These are phyloP conservation scores for Pleurotus ostreatus DNA, from an alignment of 768 basidiomycete genomes.

Conservation along the genomic window DNA sequence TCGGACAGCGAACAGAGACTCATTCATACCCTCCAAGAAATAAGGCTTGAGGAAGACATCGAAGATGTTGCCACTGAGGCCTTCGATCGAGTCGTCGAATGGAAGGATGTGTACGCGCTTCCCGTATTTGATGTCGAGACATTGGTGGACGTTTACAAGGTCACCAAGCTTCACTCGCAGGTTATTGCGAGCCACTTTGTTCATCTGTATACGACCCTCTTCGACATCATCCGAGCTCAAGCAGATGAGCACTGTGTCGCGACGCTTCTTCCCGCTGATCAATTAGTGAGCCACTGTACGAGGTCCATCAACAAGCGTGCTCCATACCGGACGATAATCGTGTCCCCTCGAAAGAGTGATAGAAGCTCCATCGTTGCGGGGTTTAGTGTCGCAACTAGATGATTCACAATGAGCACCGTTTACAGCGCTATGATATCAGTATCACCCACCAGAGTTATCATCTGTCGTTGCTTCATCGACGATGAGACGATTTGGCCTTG, in stretches of 20 bases:
- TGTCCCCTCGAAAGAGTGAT: conserved; percentile 94
- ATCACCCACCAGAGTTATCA: conserved; percentile 84
- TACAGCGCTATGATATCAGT: background rate
- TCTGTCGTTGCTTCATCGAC: conserved; percentile 93
- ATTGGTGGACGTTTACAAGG: conserved; percentile 92
- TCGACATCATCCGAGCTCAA: conserved; percentile 94
- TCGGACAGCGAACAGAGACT: background rate
- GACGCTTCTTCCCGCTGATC: conserved; percentile 90
- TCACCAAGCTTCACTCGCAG: conserved; percentile 96
- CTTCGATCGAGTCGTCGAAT: conserved; percentile 98
- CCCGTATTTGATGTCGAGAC: conserved; percentile 98
- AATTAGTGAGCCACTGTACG: conserved; percentile 4
- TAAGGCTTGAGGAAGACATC: conserved; percentile 99
- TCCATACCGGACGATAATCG: conserved; percentile 83
- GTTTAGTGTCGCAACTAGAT: conserved; percentile 87
- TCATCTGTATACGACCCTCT: conserved; percentile 96
- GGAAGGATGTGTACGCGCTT: conserved; percentile 96
- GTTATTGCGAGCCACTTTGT: conserved; percentile 99
- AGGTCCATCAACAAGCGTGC: background rate
- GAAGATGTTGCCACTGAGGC: conserved; percentile 96
- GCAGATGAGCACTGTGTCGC: conserved; percentile 96
- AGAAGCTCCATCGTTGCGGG: conserved; percentile 95
- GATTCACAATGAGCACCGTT: conserved; percentile 11
- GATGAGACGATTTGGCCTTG: conserved; percentile 93
- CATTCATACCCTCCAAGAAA: conserved; percentile 84